Evolutionary conservation across 306 rosid species (phyloP), one percentile per base, ranked within the genome.

Genomic region (Trifolium pratense): DNA sequence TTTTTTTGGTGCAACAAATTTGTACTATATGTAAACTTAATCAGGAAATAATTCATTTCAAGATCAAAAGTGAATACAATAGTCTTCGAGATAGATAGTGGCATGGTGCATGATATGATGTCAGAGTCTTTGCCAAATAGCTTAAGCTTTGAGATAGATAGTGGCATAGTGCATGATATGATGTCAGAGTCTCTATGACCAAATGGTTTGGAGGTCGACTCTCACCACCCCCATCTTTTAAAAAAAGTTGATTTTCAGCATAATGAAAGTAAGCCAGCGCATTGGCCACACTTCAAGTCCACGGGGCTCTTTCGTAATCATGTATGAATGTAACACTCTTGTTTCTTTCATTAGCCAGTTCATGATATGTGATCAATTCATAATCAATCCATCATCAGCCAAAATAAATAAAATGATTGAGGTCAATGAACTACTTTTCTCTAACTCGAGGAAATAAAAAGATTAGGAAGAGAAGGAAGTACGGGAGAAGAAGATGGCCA

Each of bases 21-120:
- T 68, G 62, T 65, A n/a, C n/a, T n/a, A 76, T 66, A 37, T 18
- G 60, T 29, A 25, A 70, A 79, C 31, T 52, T 20, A 77, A 70
- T 62, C 52, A 42, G 37, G 61, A 5, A 63, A 78, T 51, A 65
- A 45, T 56, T 69, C 23, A 76, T 70, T 70, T 52, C 23, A 76
- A 37, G 40, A 61, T 25, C 37, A 59, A 60, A 63, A 52, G 29
- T 66, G 62, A 17, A 23, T 15, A 61, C 43, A 62, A 56, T 8
- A 43, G 36, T 18, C 36, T 13, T 65, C 13, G 16, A 36, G 3
- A 37, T 18, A 36, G 3, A 63, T 11, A 39, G 58, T 52, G 58
- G 18, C 1, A 63, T 11, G 20, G 58, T 52, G 26, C 68, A 63
- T 17, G 48, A 63, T 63, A 18, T 64, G 52, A 12, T 64, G 51